A percentile compares a stretch with the other conserved stretches of the same genome.
Evolutionary conservation across 148 eudicot genomes (phyloP).

Genomic region (Cornus kousa): DNA sequence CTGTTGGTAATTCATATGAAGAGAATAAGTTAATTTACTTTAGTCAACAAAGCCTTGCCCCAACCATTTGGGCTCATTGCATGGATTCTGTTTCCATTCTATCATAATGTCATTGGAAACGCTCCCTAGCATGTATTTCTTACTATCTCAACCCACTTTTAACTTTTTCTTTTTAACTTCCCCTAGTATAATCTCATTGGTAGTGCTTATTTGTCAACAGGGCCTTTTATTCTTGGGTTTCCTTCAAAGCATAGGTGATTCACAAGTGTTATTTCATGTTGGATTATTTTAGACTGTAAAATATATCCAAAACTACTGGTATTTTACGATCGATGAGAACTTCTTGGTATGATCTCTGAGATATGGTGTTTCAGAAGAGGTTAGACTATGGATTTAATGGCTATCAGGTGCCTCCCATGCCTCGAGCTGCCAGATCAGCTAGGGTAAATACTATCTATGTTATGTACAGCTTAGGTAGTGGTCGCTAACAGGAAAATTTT

Average conservation of each 20-base stretch:
- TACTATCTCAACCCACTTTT: not conserved
- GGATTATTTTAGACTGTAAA: slow-evolving; percentile 11
- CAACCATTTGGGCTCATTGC: not conserved
- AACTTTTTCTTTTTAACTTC: not conserved
- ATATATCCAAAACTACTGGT: slow-evolving; percentile 12
- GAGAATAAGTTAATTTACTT: not conserved
- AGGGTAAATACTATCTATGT: slow-evolving; percentile 54
- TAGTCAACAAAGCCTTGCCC: not conserved
- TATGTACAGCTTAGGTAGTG: not conserved
- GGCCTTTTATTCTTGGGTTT: not conserved
- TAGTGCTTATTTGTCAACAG: not conserved
- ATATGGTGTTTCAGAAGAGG: slow-evolving; percentile 84
- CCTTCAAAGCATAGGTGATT: not conserved
- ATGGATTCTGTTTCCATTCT: not conserved
- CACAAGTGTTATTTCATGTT: slow-evolving; percentile 5
- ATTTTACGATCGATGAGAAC: slow-evolving; percentile 19
- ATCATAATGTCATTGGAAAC: not conserved
- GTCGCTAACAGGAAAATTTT: too few species aligned
- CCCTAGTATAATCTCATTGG: not conserved
- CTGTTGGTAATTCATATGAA: not conserved
- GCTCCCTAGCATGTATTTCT: not conserved
- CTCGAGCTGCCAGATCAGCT: slow-evolving; percentile 78
- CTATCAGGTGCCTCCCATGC: slow-evolving; percentile 70
- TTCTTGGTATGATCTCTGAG: slow-evolving; percentile 55
- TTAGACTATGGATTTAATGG: slow-evolving; percentile 76